These are phyloP conservation scores for Annulohypoxylon moriforme DNA, from an alignment of 495 filamentous ascomycete genomes.

Conservation along the genomic window DNA sequence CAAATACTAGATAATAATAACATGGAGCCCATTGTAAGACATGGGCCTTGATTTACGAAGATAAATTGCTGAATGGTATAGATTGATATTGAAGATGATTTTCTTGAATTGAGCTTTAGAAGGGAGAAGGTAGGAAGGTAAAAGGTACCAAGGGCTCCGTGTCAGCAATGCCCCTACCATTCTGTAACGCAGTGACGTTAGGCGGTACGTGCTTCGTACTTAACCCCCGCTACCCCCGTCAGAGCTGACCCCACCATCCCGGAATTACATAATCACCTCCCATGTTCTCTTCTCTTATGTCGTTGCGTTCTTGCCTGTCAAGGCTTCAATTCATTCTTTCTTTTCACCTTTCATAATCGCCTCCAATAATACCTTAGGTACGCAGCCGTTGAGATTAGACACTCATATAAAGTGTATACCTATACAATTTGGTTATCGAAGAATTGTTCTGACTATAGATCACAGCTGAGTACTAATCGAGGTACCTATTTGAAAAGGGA, in stretches of 20 bases:
- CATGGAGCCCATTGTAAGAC: constrained; percentile 41
- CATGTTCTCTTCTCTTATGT: not conserved
- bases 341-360: no score
- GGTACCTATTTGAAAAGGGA: not conserved
- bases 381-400: no score
- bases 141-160: not conserved
- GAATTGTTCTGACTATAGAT: not conserved
- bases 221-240: not conserved
- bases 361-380: no score
- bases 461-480: not conserved
- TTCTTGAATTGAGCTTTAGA: constrained; percentile 14
- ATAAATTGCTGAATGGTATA: constrained; percentile 5
- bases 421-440: not conserved
- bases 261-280: not conserved
- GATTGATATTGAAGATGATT: not conserved
- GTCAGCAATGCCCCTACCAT: constrained; percentile 3
- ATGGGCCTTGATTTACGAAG: constrained; percentile 11
- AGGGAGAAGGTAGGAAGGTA: constrained; percentile 2
- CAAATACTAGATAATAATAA: constrained; percentile 26
- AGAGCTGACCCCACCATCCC: not conserved
- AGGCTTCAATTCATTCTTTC: not conserved
- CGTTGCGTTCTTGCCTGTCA: not conserved
- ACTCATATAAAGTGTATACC: not conserved
- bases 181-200: constrained; percentile 36
- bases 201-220: constrained; percentile 5